These are phyloP conservation scores for Plasmodium cynomolgi DNA, from an alignment of 169 alveolate genomes.

Conservation along the genomic window DNA sequence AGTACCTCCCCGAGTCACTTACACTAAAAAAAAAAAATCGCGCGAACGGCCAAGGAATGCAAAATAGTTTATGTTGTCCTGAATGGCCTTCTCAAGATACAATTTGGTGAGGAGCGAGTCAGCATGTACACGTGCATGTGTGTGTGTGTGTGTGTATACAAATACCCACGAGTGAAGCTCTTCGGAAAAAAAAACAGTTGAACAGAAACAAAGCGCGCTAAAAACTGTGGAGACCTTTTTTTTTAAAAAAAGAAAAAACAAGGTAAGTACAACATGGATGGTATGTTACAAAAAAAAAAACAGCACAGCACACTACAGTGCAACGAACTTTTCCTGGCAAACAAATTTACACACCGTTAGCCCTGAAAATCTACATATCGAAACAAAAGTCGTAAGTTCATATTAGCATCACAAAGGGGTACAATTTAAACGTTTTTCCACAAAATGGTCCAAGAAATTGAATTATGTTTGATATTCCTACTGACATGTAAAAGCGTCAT, in stretches of 20 bases:
- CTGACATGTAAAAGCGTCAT: background rate
- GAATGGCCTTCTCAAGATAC: background rate
- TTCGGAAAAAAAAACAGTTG: background rate
- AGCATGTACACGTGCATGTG: background rate
- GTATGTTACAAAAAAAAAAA: background rate
- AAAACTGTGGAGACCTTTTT: background rate
- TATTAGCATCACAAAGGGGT: background rate
- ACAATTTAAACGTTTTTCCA: background rate
- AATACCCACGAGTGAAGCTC: background rate
- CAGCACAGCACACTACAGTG: background rate
- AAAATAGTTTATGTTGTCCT: background rate
- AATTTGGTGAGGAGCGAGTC: background rate
- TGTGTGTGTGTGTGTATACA: background rate
- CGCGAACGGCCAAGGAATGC: background rate
- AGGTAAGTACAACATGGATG: background rate
- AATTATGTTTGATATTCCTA: constrained; percentile 17
- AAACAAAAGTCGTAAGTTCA: background rate
- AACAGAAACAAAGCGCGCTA: background rate
- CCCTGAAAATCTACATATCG: background rate
- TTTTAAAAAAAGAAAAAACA: background rate
- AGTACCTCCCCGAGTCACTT: background rate
- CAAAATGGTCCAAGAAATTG: constrained; percentile 2
- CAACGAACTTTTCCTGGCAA: background rate
- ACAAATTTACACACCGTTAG: background rate
- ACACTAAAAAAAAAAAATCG: background rate